phyloP scores from a whole-genome alignment of 345 rosid species.

The Euphorbia pulcherrima region DNA sequence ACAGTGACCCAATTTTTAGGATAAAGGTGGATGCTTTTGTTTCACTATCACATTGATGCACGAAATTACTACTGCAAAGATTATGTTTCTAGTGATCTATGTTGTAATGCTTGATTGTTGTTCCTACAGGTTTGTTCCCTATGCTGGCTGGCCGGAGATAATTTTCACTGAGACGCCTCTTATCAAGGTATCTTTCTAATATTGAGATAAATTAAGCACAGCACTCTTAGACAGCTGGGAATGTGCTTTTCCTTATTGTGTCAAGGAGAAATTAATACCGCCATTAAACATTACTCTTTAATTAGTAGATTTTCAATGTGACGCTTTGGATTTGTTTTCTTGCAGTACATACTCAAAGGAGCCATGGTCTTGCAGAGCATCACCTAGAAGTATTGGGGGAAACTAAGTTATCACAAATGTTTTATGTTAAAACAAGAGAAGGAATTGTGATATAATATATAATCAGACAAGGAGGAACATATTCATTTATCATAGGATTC shows the following conservation, averaged over 20 bases:
- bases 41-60: no score
- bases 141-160: constrained; percentile 95
- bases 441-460: background rate
- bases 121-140: constrained; percentile 63
- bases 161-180: constrained; percentile 93
- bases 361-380: constrained; percentile 57
- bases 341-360: constrained; percentile 60
- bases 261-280: background rate
- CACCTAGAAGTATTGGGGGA: constrained; percentile 50
- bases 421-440: background rate
- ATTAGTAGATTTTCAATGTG: no score
- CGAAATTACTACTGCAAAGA: no score
- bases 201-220: background rate
- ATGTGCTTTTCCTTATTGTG: background rate
- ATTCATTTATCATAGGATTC: background rate
- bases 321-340: background rate
- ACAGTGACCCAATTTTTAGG: no score
- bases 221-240: background rate
- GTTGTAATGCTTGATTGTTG: background rate
- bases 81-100: constrained; percentile 3
- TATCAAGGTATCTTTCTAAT: constrained; percentile 42
- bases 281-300: background rate
- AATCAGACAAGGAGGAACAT: background rate
- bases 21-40: no score
- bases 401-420: background rate